Evolutionary conservation across 2,329 filamentous ascomycete species (phyloP).

Genomic region (Talaromyces funiculosus): DNA sequence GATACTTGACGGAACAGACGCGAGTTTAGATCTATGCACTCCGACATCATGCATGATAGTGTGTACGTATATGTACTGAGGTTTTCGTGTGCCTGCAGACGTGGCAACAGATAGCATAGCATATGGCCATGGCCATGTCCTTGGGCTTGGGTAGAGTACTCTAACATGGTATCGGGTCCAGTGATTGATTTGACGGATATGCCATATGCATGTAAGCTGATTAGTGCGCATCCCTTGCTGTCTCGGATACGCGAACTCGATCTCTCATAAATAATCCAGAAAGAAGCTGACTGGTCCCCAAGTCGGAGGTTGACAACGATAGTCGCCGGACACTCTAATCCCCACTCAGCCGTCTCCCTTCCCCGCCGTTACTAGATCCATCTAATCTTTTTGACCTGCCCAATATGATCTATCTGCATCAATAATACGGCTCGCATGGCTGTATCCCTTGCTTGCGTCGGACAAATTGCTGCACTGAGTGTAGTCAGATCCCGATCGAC

Average conservation of each 20-base stretch:
- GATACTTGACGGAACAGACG: background rate
- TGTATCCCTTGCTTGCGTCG: constrained; percentile 2
- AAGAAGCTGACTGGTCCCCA: background rate
- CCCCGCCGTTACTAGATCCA: background rate
- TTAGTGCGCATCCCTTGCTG: background rate
- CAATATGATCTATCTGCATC: background rate
- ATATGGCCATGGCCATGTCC: background rate
- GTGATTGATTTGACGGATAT: background rate
- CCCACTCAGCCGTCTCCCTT: too few species aligned
- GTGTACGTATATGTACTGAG: background rate
- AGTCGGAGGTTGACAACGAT: background rate
- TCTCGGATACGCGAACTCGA: background rate
- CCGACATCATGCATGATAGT: background rate
- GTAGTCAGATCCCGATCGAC: background rate
- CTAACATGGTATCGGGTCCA: background rate
- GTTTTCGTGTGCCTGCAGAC: background rate
- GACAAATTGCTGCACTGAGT: background rate
- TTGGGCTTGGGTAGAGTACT: background rate
- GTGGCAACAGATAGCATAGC: background rate
- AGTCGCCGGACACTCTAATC: background rate
- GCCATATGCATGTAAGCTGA: background rate
- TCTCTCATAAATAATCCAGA: background rate
- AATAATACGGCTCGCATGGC: background rate
- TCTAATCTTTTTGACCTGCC: background rate
- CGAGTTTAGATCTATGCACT: background rate